Evolutionary conservation across 768 basidiomycete genomes (phyloP), one percentile per base, ranked within the genome.

Genomic region (Russula brevipes): DNA sequence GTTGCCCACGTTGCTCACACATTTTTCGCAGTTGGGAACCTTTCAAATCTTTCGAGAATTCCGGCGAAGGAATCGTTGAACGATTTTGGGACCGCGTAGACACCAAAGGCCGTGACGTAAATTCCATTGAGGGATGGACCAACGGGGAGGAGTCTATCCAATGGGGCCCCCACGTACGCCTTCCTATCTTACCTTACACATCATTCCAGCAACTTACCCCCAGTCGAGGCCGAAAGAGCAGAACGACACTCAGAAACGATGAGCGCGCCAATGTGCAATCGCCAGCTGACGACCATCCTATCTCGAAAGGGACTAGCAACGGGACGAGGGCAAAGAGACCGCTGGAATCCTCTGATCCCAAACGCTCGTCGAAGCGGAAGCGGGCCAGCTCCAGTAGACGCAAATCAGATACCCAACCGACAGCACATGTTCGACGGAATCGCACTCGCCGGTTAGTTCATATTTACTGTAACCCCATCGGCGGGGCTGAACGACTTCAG

Each of bases 81-180:
- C 54, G 35, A 16, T 68, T 68, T 30, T 68, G 67, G 67, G 61
- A 67, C 14, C 59, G 67, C 35, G 52, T 67, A 42, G 59, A 67
- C 36, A 56, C 50, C 31, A 57, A 59, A 5, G 66, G 54, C 17
- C 61, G 67, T 36, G 56, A 66, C 35, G 44, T 63, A 11, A 36
- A 56, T 17, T 62, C 59, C 16, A 45, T 57, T 35, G 59, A 57
- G 38, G 56, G 61, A 19, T 68, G 66, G 58, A 57, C 61, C 36
- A 54, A 64, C 39, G 65, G 67, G 12, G 66, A 66, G 39, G 67
- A 68, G 54, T 68, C 11, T 59, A 54, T 44, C 67, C 67, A 39
- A 54, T 16, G 1, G 61, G 65, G 1, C 61, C 65, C n/a, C 59
- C 65, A 47, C 57, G 65, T 66, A 57, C 36, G 65, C 19, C 24